Percentiles rank a stretch among this genome's conserved stretches.
These are phyloP conservation scores for Coniochaeta sp. DNA, from an alignment of 2,329 filamentous ascomycete genomes.

Conservation along the genomic window DNA sequence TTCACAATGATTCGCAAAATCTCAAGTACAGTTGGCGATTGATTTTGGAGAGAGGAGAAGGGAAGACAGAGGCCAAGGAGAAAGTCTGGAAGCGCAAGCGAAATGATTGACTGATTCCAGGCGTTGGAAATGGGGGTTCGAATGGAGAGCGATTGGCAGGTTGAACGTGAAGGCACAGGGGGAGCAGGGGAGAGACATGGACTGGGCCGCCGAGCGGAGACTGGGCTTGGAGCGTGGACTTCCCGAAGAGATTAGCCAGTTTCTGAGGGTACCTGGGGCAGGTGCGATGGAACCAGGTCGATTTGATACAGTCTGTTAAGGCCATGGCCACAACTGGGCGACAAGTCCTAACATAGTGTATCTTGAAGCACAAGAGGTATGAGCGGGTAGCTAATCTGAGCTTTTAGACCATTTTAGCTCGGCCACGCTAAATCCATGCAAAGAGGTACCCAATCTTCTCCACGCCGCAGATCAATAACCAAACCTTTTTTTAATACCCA, in stretches of 20 bases:
- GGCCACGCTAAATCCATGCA: neutral
- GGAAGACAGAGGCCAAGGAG: conserved; percentile 14
- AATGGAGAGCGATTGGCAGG: neutral
- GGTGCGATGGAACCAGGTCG: neutral
- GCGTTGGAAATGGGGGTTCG: neutral
- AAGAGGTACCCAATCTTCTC: neutral
- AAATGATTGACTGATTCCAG: conserved; percentile 36
- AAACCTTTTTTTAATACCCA: neutral
- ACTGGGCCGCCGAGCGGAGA: neutral
- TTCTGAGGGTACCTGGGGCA: neutral
- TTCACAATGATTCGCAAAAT: neutral
- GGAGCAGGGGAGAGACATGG: conserved; percentile 8
- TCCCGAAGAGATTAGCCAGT: conserved; percentile 33
- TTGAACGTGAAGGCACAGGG: conserved; percentile 22
- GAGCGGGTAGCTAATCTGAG: neutral
- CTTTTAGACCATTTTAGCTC: neutral
- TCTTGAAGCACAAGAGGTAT: neutral
- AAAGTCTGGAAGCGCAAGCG: conserved; percentile 41
- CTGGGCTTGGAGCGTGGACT: conserved; percentile 15
- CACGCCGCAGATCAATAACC: neutral
- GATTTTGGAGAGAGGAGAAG: neutral
- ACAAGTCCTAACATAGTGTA: neutral
- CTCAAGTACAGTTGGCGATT: neutral
- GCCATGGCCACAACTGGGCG: neutral
- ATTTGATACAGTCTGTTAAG: neutral